phyloP scores from a whole-genome alignment of 768 basidiomycete species.

The Bullera alba region DNA sequence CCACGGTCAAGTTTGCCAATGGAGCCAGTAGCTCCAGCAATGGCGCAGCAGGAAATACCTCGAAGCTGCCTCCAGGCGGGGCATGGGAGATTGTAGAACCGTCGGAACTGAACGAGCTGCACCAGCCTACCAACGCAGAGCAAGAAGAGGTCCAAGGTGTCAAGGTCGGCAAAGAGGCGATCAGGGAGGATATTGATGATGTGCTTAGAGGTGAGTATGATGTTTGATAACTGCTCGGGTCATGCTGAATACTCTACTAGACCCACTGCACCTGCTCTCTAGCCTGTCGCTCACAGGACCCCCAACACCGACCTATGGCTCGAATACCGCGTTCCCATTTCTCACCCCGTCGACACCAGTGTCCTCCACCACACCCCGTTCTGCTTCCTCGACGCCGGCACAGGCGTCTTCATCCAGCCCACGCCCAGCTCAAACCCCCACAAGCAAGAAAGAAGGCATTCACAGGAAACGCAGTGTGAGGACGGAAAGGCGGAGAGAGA shows the following conservation, averaged over 20 bases:
- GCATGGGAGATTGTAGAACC: conserved; percentile 38
- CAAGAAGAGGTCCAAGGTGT: conserved; percentile 8
- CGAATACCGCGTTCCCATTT: conserved; percentile 26
- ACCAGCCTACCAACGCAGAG: too few relatives aligned
- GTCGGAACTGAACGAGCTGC: conserved; percentile 17
- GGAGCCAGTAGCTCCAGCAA: conserved; percentile 2
- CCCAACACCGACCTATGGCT: conserved; percentile 20
- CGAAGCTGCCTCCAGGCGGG: conserved; percentile 35
- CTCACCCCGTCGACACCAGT: conserved; percentile 55
- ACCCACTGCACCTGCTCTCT: conserved; percentile 13
- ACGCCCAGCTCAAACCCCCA: conserved; percentile 6
- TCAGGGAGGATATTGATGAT: conserved; percentile 65
- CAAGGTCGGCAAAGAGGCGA: conserved; percentile 49
- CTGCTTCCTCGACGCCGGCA: background rate
- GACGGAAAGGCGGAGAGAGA: conserved; percentile 41
- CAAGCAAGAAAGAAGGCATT: conserved; percentile 12
- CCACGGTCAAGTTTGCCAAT: background rate
- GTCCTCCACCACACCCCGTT: conserved; percentile 36
- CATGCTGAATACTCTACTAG: background rate
- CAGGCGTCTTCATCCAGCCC: background rate
- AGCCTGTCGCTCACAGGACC: conserved; percentile 19
- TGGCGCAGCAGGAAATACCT: background rate
- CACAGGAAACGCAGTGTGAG: conserved; percentile 34
- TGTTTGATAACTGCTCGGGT: background rate
- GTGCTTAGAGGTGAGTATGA: conserved; percentile 62